Conservation (phyloP, 106 monocot species). For the Dendrobium catenatum region DNA sequence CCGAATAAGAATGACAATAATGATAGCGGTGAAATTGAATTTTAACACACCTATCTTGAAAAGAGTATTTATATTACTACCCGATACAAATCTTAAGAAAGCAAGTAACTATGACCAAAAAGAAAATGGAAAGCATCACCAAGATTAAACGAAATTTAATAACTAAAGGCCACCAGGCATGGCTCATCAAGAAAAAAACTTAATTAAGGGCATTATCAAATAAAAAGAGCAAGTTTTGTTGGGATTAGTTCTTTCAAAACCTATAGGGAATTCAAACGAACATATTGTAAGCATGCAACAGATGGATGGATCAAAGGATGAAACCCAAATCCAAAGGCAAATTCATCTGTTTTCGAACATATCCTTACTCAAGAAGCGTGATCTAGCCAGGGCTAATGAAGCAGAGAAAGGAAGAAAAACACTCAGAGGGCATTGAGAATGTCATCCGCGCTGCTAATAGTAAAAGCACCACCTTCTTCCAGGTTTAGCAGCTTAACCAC, state of each 20-base stretch:
- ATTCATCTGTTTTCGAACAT: neutral
- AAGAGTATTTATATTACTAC: neutral
- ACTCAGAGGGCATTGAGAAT: slow-evolving; percentile 46
- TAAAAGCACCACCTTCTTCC: slow-evolving; percentile 63
- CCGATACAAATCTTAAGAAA: neutral
- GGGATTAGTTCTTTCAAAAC: neutral
- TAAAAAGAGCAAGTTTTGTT: neutral
- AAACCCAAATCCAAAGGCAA: neutral
- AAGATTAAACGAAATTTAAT: neutral
- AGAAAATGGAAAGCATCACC: neutral
- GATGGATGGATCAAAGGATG: neutral
- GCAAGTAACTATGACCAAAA: neutral
- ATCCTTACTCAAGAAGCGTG: neutral
- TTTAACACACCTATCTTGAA: neutral
- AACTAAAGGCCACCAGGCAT: neutral
- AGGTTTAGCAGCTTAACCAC: slow-evolving; percentile 57
- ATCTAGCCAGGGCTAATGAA: neutral
- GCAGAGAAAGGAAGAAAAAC: neutral
- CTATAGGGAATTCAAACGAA: neutral
- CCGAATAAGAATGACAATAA: too few species aligned
- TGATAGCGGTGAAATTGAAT: neutral
- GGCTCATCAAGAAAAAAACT: neutral
- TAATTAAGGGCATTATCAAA: neutral
- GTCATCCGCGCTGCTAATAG: slow-evolving; percentile 44
- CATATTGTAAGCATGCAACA: neutral